Evolutionary conservation across 2,329 filamentous ascomycete species (phyloP).

Genomic region (Bertia moriformis): DNA sequence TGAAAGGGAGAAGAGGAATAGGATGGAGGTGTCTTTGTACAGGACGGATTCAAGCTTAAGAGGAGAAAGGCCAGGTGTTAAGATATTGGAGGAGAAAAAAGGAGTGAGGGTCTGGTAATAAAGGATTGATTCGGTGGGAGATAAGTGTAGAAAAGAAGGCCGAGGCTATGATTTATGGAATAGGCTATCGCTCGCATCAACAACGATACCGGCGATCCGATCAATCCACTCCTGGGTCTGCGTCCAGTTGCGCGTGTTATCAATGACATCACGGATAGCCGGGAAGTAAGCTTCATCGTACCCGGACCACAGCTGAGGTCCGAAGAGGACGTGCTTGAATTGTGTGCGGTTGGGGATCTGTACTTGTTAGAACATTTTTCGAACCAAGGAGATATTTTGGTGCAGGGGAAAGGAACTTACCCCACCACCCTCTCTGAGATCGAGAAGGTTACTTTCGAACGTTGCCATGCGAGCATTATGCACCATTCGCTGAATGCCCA

Average conservation of each 20-base stretch:
- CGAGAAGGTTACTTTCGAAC: constrained; percentile 74
- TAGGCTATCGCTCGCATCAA: not conserved
- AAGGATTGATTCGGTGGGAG: not conserved
- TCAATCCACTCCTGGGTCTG: not conserved
- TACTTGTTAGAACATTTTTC: too few relatives aligned
- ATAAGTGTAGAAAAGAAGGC: not conserved
- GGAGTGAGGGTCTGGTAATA: too few relatives aligned
- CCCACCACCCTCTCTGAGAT: constrained; percentile 57
- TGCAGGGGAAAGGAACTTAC: constrained; percentile 36
- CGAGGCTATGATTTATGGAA: not conserved
- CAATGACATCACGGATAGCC: constrained; percentile 68
- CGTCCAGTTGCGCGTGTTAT: constrained; percentile 13
- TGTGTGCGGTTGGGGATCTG: constrained; percentile 76
- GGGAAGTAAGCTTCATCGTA: constrained; percentile 62
- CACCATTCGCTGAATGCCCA: constrained; percentile 51
- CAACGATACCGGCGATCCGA: not conserved
- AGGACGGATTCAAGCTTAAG: too few relatives aligned
- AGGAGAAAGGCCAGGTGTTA: too few relatives aligned
- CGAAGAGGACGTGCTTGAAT: constrained; percentile 86
- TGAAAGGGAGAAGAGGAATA: too few relatives aligned
- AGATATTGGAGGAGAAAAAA: too few relatives aligned
- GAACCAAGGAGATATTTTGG: constrained; percentile 2
- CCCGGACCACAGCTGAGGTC: constrained; percentile 63
- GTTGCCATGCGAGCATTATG: constrained; percentile 68
- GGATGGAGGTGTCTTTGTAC: too few relatives aligned